Base-by-base conservation (phyloP, 75 land plant genomes). In the Gnetum montanum region DNA sequence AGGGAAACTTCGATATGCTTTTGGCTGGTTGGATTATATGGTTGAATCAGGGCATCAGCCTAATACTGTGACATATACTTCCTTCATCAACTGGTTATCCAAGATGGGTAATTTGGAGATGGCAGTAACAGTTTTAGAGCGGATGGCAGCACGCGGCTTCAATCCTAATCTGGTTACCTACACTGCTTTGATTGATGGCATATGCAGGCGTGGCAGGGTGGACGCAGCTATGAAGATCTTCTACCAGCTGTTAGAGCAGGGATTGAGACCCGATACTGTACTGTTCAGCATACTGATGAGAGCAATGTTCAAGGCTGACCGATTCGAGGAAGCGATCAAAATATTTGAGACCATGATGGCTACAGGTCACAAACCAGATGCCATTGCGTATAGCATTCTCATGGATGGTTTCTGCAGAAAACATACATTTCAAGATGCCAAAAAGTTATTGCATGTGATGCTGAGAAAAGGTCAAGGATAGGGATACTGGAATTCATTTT, bases 141-240 rank as follows among this genome's bases (percentile, higher is more conserved):
- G 43, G 46, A 67, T 67, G 70, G 16, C 30, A 19, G 36, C 27
- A n/a, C 59, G 28, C 12, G 70, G 56, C 4, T 67, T 55, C 34
- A 33, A n/a, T n/a, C 64, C 70, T 6, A 67, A 67, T 47, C 11
- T 48, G 4, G 63, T 60, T 12, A 67, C 35, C 13, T 67, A 67
- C 19, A 67, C 47, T 45, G 47, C 61, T 26, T 31, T 67, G 30
- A 41, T 60, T 8, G 52, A 37, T 44, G 54, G 64, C 49, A 46
- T 67, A 22, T 52, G 70, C 20, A 67, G 60, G 46, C 56, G 52
- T 1, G 54, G 41, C 6, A 49, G 60, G 25, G 26, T 58, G 4
- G 41, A 44, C 2, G 54, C 59, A 29, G 70, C 64, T 20, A 51
- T 37, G 28, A 33, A 35, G 18, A 44, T 67, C 18, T 25, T 70